Conservation (phyloP, 495 filamentous ascomycete genomes). For the Lindgomyces ingoldianus region DNA sequence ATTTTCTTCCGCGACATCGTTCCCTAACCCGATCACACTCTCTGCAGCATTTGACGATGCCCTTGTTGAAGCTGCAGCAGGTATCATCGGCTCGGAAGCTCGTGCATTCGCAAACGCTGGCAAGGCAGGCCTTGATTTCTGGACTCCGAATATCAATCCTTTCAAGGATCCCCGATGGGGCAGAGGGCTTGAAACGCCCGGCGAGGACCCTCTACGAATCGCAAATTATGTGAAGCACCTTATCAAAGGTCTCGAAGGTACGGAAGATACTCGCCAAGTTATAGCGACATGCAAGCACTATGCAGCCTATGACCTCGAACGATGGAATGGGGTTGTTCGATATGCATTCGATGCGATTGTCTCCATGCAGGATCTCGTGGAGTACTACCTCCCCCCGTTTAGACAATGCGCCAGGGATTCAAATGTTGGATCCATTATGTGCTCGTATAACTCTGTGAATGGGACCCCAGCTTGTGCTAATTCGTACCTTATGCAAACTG, state of each 20-base stretch:
- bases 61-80: constrained; percentile 48
- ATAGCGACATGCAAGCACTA: constrained; percentile 60
- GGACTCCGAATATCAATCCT: constrained; percentile 43
- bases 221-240: constrained; percentile 5
- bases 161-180: constrained; percentile 49
- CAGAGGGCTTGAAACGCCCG: constrained; percentile 45
- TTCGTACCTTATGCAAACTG: constrained; percentile 57
- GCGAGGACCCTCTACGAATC: constrained; percentile 25
- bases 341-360: constrained; percentile 59
- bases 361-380: constrained; percentile 55
- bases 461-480: constrained; percentile 59
- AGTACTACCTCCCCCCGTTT: constrained; percentile 58
- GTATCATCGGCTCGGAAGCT: constrained; percentile 37
- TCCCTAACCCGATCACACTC: constrained; percentile 51
- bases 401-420: constrained; percentile 55
- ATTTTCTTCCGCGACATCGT: constrained; percentile 48
- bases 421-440: constrained; percentile 60
- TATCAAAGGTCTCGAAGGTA: constrained; percentile 12
- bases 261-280: constrained; percentile 44
- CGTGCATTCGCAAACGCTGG: constrained; percentile 39
- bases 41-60: constrained; percentile 53
- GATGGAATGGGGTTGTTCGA: constrained; percentile 54
- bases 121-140: constrained; percentile 35
- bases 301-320: constrained; percentile 66
- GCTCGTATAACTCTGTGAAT: constrained; percentile 63